phyloP scores from a whole-genome alignment of 176 grass and related monocot genomes.

The Zoysia pacifica region DNA sequence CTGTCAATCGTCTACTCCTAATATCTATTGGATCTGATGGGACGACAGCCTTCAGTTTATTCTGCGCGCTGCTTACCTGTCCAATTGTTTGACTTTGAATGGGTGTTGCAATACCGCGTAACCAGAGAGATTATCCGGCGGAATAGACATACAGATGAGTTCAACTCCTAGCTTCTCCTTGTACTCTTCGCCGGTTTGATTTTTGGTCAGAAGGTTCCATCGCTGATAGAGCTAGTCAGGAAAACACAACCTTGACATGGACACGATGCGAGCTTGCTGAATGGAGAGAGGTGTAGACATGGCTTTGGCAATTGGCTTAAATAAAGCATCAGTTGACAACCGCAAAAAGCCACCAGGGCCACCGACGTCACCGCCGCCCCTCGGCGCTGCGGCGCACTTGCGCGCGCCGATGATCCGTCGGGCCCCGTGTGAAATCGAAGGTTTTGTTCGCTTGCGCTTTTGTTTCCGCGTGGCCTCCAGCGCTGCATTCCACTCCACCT shows the following conservation, averaged over 20 bases:
- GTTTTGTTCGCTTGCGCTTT: not conserved
- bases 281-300: not conserved
- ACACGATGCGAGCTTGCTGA: not conserved
- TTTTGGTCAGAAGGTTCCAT: conserved; percentile 2
- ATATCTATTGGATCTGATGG: not conserved
- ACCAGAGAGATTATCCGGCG: not conserved
- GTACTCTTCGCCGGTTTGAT: not conserved
- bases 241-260: not conserved
- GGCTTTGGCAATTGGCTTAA: not conserved
- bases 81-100: not conserved
- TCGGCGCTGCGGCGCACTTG: not conserved
- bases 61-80: not conserved
- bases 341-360: not conserved
- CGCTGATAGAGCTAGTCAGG: not conserved
- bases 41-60: not conserved
- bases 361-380: not conserved
- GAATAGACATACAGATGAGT: not conserved
- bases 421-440: conserved; percentile 34
- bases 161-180: not conserved
- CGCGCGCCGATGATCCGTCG: not conserved
- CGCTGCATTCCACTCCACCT: not conserved
- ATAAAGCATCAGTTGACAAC: not conserved
- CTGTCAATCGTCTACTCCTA: not conserved
- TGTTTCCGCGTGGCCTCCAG: conserved; percentile 28
- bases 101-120: not conserved